phyloP scores from a whole-genome alignment of 2,329 filamentous ascomycete genomes.

The Trichoderma sp. region DNA sequence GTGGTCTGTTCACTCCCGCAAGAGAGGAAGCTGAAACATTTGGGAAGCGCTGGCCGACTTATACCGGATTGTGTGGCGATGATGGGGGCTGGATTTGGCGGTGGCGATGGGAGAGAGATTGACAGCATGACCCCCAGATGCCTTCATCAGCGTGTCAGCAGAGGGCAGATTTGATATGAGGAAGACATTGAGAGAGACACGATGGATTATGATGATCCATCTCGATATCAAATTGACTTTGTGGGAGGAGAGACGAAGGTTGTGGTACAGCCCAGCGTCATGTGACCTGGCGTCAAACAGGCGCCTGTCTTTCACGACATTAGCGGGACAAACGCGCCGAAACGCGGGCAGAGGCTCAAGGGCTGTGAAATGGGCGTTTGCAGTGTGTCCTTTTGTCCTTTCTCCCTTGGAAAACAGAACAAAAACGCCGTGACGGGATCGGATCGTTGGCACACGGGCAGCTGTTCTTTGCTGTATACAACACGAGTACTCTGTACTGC shows the following conservation, averaged over 20 bases:
- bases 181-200: neutral
- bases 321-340: conserved; percentile 27
- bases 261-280: conserved; percentile 23
- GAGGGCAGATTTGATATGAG: neutral
- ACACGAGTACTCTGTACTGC: neutral
- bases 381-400: neutral
- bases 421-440: too few relatives aligned
- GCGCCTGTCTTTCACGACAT: conserved; percentile 21
- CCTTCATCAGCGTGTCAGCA: neutral
- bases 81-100: neutral
- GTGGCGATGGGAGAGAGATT: neutral
- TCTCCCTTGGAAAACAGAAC: neutral
- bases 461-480: neutral
- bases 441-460: neutral
- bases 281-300: conserved; percentile 31
- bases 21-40: conserved; percentile 1
- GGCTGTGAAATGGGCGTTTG: neutral
- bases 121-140: neutral
- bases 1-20: conserved; percentile 15
- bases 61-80: neutral
- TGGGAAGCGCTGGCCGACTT: neutral
- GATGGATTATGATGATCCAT: neutral
- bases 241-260: neutral
- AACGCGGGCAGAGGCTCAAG: conserved; percentile 6
- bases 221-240: neutral